Percentiles rank a stretch among this genome's conserved stretches.
phyloP scores from a whole-genome alignment of 805 yeast species.

The Tetrapisispora namnaoensis region DNA sequence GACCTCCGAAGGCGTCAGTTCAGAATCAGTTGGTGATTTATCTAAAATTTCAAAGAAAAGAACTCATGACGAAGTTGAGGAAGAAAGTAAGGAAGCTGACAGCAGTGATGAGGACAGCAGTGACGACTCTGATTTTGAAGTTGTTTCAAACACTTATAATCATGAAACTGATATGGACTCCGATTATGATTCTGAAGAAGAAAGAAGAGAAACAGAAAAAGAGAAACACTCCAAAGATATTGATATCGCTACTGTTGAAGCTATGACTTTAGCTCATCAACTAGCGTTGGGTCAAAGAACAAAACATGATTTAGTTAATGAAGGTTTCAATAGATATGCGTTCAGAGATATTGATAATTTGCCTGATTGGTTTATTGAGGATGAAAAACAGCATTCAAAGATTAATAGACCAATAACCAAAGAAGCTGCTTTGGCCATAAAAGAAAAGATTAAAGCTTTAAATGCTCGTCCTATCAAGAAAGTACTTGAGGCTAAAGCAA shows the following conservation, averaged over 20 bases:
- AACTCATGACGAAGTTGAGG: constrained; percentile 12
- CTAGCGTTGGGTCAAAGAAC: constrained; percentile 81
- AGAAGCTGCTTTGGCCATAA: constrained; percentile 75
- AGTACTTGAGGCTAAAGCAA: constrained; percentile 94
- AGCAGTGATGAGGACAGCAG: constrained; percentile 8
- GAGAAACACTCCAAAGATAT: constrained; percentile 51
- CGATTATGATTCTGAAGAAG: constrained; percentile 46
- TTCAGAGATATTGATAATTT: constrained; percentile 85
- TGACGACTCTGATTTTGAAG: constrained; percentile 34
- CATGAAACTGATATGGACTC: constrained; percentile 30
- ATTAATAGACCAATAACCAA: constrained; percentile 87
- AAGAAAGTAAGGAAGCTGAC: constrained; percentile 11
- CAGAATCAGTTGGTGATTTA: constrained; percentile 16
- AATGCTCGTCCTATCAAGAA: constrained; percentile 98
- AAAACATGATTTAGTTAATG: constrained; percentile 79
- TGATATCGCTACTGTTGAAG: constrained; percentile 85
- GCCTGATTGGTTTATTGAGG: constrained; percentile 97
- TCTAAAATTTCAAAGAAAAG: constrained; percentile 12
- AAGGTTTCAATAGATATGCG: constrained; percentile 84
- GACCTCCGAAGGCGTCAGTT: constrained; percentile 5
- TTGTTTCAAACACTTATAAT: constrained; percentile 34
- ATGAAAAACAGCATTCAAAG: constrained; percentile 79
- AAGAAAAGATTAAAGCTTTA: constrained; percentile 65
- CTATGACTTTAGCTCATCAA: constrained; percentile 97
- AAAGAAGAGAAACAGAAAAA: constrained; percentile 34